Base-by-base conservation (phyloP, 805 yeast genomes). In the Teunomyces cretensis region DNA sequence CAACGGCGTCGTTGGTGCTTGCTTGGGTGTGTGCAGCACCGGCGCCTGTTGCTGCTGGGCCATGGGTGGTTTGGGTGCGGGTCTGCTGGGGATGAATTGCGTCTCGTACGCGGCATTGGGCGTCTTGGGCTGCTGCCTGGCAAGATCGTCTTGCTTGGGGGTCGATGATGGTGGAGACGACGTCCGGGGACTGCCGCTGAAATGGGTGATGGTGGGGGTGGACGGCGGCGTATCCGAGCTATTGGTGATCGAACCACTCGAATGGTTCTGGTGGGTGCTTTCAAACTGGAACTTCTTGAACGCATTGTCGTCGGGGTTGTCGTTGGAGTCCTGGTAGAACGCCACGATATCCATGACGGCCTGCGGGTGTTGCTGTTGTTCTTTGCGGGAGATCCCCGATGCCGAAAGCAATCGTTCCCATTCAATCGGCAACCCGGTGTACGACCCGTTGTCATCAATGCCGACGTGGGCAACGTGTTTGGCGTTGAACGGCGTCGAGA, bases 391-490 rank as follows among this genome's bases (percentile, higher is more conserved):
- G 47, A 94, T 90, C 43, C 97, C 97, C 56, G 90, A 86, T 1
- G 94, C 87, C 9, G 84, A 77, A 43, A 94, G 74, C 30, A 91
- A 72, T 50, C 80, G 78, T 50, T 89, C 89, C 99, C 99, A 94
- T 57, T 89, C 96, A 24, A 80, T 84, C 0, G 99, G 99, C 35
- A 94, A 71, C 2, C 97, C 98, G 0, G 94, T 88, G 62, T 86
- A 92, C 36, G 87, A 86, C 9, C 97, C 97, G 15, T 89, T 79
- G 50, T 78, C 80, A 63, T 92, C 97, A 41, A 88, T 84, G 17
- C 96, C 97, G 8, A 94, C 98, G 58, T 94, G 98, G 13, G 94
- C 89, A 30, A 89, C 85, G 59, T 91, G 96, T 58, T 88, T 84
- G 13, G 94, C 86, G 57, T 88, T 89, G 63, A 85, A 89, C 0